Evolutionary conservation across 805 yeast species (phyloP).

Genomic region (Ogataea methanolica): DNA sequence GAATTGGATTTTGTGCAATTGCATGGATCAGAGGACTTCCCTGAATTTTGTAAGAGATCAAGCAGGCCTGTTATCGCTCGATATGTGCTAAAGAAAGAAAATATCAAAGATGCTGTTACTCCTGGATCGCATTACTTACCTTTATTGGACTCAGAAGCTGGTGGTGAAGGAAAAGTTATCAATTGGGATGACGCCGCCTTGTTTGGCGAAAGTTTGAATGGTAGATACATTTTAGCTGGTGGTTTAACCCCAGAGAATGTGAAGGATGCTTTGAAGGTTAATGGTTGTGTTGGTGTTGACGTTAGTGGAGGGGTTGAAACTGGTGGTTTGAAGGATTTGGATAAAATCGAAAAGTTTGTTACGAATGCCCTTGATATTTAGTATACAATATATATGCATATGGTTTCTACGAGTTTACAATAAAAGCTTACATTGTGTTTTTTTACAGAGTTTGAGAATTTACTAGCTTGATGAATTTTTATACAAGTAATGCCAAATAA

Average conservation of each 20-base stretch:
- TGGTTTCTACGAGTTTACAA: neutral
- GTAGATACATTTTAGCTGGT: slow-evolving; percentile 73
- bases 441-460: too few relatives aligned
- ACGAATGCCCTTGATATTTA: slow-evolving; percentile 33
- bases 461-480: too few relatives aligned
- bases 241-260: slow-evolving; percentile 82
- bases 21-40: slow-evolving; percentile 70
- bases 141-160: slow-evolving; percentile 79
- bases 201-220: slow-evolving; percentile 29
- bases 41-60: slow-evolving; percentile 35
- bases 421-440: neutral
- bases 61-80: slow-evolving; percentile 67
- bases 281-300: slow-evolving; percentile 83
- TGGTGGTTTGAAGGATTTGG: slow-evolving; percentile 63
- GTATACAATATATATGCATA: too few relatives aligned
- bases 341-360: slow-evolving; percentile 59
- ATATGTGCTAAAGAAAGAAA: slow-evolving; percentile 55
- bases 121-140: slow-evolving; percentile 46
- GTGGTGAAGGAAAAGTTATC: slow-evolving; percentile 85
- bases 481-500: neutral
- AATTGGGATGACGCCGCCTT: slow-evolving; percentile 58
- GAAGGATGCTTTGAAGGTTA: slow-evolving; percentile 38
- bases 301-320: slow-evolving; percentile 95
- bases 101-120: slow-evolving; percentile 16
- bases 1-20: slow-evolving; percentile 77